Evolutionary conservation across 2,329 filamentous ascomycete genomes (phyloP), one percentile per base, ranked within the genome.

Genomic region (Calonectria leucothoes): DNA sequence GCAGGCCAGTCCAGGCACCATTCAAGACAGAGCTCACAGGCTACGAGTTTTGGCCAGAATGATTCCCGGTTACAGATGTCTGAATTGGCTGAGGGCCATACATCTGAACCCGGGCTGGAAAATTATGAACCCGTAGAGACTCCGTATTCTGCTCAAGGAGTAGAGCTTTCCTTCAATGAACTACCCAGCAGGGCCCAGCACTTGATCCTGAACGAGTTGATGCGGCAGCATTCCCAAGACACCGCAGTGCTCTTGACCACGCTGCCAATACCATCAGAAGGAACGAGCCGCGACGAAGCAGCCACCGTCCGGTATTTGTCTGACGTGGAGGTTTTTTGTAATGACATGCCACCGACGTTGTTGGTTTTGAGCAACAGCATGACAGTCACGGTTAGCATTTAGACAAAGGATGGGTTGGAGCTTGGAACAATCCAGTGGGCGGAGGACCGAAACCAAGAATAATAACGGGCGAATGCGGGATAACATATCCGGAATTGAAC

Each of bases 361-460:
- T 86, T 98, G 82, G 94, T 98, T 48, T 90, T 97, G 84, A 95
- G 94, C 83, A 97, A 97, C 84, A 95, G 93, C 80, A 95, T 97
- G 93, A 97, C 94, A 20, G 95, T 97, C 59, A 97, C 94, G 8
- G 94, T 94, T 80, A 94, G 92, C 82, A 84, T 95, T 74, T 94
- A 78, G 69, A 52, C 48, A 48, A 71, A 75, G 61, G 51, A 55
- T 64, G 35, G 27, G 39, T 48, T 45, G 39, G 59, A 42, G 59
- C 42, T 42, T 48, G 39, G 29, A 42, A 25, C 29, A 42, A 57
- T 33, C 33, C 11, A 65, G 57, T 35, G 59, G 48, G 27, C 25
- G 65, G 17, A 52, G 37, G 25, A 4, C 33, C 33, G 23, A 48
- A 25, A 61, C 29, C 25, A 51, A 35, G 39, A 33, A 72, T 27